Evolutionary conservation across 495 filamentous ascomycete species (phyloP), one percentile per base, ranked within the genome.

Genomic region (Penicillium atrosanguineum): DNA sequence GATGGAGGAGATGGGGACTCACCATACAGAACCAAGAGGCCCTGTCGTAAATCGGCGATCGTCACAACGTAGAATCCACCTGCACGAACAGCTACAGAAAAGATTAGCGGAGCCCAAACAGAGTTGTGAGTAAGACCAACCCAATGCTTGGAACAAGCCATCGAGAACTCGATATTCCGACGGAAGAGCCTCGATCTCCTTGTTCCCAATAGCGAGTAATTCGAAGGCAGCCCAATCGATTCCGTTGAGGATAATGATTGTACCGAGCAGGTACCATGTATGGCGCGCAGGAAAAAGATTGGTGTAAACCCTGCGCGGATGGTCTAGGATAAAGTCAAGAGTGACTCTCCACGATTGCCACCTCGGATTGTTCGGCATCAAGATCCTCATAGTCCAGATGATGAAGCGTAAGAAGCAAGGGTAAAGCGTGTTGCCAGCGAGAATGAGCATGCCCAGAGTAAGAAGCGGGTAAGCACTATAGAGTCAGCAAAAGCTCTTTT

Each of bases 211-310:
- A 43, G 91, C 86, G 3, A 94, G 77, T 18, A 96, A 65, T 64
- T 91, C 89, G 65, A 95, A 96, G 9, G 81, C 82, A 7, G 78
- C 79, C 89, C 90, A 94, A 62, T 95, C 89, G 47, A 90, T 82
- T 4, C 83, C 85, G 61, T 94, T 96, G 15, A 95, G 76, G 15
- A 83, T 55, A 34, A 95, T 72, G 16, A 95, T 75, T 52, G 87
- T 85, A 19, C 81, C 79, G 4, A 90, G 65, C 3, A 95, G 75
- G 83, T 89, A 95, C 83, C 87, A 92, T 1, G 89, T 91, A 51
- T 90, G 85, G 14, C 79, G 78, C 8, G 79, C 72, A 1, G 90
- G 89, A 61, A 95, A 93, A 16, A 95, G 76, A 59, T 91, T 89
- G 8, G 91, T 95, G 61, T 94, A 93, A 21, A 73, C 72, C 31